phyloP scores from a whole-genome alignment of 495 filamentous ascomycete species.

The Penicillium lagena region DNA sequence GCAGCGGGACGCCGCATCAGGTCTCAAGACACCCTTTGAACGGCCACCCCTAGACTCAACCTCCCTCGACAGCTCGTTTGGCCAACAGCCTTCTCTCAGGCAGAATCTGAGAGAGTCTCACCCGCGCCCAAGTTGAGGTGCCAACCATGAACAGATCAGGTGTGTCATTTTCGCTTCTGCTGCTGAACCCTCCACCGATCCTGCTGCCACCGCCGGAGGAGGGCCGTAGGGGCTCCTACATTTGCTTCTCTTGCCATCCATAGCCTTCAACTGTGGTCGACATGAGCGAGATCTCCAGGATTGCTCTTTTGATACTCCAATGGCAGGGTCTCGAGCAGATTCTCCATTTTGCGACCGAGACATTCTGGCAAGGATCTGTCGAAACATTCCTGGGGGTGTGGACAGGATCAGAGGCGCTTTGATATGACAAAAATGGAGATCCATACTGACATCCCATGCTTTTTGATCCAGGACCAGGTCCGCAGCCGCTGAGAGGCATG shows the following conservation, averaged over 20 bases:
- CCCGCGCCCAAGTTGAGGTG: background rate
- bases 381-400: constrained; percentile 11
- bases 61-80: constrained; percentile 5
- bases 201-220: constrained; percentile 1
- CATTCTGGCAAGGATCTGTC: constrained; percentile 14
- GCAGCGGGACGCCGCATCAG: constrained; percentile 32
- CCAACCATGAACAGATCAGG: constrained; percentile 39
- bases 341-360: constrained; percentile 22
- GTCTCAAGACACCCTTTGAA: constrained; percentile 24
- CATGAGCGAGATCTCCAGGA: no score
- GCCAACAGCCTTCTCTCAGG: background rate
- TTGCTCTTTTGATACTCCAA: background rate
- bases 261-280: no score
- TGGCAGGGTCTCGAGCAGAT: constrained; percentile 5
- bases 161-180: constrained; percentile 19
- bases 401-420: constrained; percentile 9
- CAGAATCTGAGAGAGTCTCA: background rate
- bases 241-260: no score
- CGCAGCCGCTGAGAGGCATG: constrained; percentile 64
- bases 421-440: constrained; percentile 4
- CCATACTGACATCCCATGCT: constrained; percentile 22
- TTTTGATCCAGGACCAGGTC: constrained; percentile 50
- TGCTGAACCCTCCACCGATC: background rate
- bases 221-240: no score
- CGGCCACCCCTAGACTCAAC: constrained; percentile 15